Percentiles rank a stretch among this genome's conserved stretches.
Evolutionary conservation across 208 protist genomes (phyloP).

Genomic region (Trypanosoma mega): DNA sequence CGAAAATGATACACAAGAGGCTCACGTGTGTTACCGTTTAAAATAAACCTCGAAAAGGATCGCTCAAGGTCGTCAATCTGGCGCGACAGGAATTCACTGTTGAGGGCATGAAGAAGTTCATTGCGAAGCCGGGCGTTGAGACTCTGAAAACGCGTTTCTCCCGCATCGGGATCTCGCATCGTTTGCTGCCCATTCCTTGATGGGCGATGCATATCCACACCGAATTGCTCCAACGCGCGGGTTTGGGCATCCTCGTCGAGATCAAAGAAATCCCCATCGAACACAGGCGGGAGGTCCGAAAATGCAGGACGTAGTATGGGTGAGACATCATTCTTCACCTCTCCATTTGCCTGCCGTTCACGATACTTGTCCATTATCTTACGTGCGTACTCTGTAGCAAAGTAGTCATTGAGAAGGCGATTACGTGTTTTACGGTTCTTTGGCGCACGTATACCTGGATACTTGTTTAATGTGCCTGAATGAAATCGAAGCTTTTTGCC

Average conservation of each 20-base stretch:
- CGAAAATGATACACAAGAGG: slow-evolving; percentile 70
- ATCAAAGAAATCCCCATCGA: slow-evolving; percentile 49
- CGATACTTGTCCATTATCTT: slow-evolving; percentile 52
- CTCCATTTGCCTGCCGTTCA: slow-evolving; percentile 35
- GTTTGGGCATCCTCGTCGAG: slow-evolving; percentile 68
- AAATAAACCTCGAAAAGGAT: slow-evolving; percentile 57
- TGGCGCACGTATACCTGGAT: slow-evolving; percentile 78
- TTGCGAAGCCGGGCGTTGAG: slow-evolving; percentile 71
- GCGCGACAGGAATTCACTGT: slow-evolving; percentile 72
- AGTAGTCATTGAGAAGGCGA: slow-evolving; percentile 80
- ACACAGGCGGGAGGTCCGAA: slow-evolving; percentile 48
- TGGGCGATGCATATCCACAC: slow-evolving; percentile 23
- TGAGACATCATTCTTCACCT: slow-evolving; percentile 22
- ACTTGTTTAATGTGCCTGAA: slow-evolving; percentile 73
- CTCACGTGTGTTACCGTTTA: slow-evolving; percentile 37
- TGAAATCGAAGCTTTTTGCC: slow-evolving; percentile 46
- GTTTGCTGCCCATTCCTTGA: slow-evolving; percentile 14
- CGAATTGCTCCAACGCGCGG: slow-evolving; percentile 36
- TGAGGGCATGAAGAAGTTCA: slow-evolving; percentile 80
- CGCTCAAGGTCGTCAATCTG: slow-evolving; percentile 84
- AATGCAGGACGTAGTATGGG: slow-evolving; percentile 45
- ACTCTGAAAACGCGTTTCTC: slow-evolving; percentile 63
- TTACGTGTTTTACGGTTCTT: slow-evolving; percentile 77
- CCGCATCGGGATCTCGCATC: slow-evolving; percentile 50
- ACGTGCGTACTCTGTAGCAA: slow-evolving; percentile 53